These are phyloP conservation scores for Lithohypha guttulata DNA, from an alignment of 2,329 filamentous ascomycete genomes.

Conservation along the genomic window DNA sequence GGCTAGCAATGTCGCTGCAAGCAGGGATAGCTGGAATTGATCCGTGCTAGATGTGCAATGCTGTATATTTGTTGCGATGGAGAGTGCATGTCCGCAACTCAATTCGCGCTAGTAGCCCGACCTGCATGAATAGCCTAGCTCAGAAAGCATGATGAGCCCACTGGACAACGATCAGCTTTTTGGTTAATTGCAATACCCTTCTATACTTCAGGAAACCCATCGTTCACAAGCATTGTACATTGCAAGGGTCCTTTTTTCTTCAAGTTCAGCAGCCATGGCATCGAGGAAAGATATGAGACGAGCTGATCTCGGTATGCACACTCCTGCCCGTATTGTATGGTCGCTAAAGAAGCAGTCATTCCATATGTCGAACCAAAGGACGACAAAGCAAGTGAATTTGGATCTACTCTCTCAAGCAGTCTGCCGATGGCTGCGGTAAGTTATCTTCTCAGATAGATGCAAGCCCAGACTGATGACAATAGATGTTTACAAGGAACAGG, in stretches of 20 bases:
- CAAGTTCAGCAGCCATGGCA: too few species aligned
- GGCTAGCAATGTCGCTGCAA: too few species aligned
- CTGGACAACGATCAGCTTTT: too few species aligned
- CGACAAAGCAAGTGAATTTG: slow-evolving; percentile 56
- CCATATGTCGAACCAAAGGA: slow-evolving; percentile 73
- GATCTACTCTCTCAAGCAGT: slow-evolving; percentile 59
- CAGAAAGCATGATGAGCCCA: too few species aligned
- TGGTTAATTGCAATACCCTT: too few species aligned
- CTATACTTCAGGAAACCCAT: too few species aligned
- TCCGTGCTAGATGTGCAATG: neutral
- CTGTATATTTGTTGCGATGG: too few species aligned
- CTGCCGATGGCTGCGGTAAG: slow-evolving; percentile 81
- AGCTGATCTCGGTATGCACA: slow-evolving; percentile 55
- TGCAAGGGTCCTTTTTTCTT: too few species aligned
- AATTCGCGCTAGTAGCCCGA: too few species aligned
- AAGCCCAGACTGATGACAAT: slow-evolving; percentile 17
- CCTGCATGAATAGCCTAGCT: too few species aligned
- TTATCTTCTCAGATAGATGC: slow-evolving; percentile 17
- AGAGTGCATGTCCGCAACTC: too few species aligned
- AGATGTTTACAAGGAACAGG: slow-evolving; percentile 87
- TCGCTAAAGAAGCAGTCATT: slow-evolving; percentile 52
- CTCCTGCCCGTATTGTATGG: neutral
- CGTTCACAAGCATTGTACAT: too few species aligned
- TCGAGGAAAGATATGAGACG: slow-evolving; percentile 67
- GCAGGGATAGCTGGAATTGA: neutral